Base-by-base conservation (phyloP, 768 basidiomycete genomes). In the Pleurotus cornucopiae region DNA sequence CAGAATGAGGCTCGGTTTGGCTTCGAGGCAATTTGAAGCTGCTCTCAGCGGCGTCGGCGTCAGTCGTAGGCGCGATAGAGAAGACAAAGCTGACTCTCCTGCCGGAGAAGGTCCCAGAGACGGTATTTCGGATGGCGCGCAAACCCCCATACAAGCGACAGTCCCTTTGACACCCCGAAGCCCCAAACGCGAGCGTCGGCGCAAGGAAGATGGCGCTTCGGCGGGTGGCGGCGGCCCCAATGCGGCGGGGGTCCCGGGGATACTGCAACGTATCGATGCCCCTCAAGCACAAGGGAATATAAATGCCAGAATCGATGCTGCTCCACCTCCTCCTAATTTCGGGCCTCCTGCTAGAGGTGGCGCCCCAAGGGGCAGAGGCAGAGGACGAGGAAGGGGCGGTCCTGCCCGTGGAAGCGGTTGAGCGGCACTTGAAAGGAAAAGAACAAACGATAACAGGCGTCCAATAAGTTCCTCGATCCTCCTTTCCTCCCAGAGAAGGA, bases 1-100 rank as follows among this genome's bases (percentile, higher is more conserved):
- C 20, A 76, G 82, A 30, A 60, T 67, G 4, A 80, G 87, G 7
- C 69, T 89, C 30, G 86, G 86, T 0, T 64, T 86, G 6, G 84
- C 76, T 0, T 83, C 82, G 2, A 76, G 88, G 11, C 85, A 89
- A 12, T 85, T 91, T 52, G 87, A 89, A 61, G 87, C 83, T 5
- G 89, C 89, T 6, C 68, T 91, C 25, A 88, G 69, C 56, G 83
- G 85, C 0, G 82, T 83, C 0, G 84, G 83, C 4, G 81, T 83
- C 3, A 67, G 75, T n/a, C n/a, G 68, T 69, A 21, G 60, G 57
- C 34, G 62, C 63, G 11, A 46, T 13, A 62, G 67, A 57, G 58
- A 48, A 34, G 59, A 59, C 7, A 34, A 45, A 21, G 12, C 48
- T n/a, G 11, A 18, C 30, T 4, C 52, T 5, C 34, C 18, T 30